phyloP scores from a whole-genome alignment of 2,329 filamentous ascomycete species.

The Nothomitra cinnamomea region DNA sequence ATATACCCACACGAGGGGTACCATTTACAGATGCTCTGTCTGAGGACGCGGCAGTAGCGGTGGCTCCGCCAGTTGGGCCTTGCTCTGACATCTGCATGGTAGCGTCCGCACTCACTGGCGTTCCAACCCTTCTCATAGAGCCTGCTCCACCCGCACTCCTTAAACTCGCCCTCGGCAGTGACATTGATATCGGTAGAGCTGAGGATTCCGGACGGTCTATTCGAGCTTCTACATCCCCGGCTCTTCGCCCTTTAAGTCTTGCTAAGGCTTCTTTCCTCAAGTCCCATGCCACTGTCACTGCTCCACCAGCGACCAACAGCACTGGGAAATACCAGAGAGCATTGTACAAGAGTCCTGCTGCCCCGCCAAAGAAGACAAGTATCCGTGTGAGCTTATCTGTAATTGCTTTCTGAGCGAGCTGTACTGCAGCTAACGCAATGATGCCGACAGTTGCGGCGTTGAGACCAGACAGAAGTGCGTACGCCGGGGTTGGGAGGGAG shows the following conservation, averaged over 20 bases:
- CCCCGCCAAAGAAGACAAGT: slow-evolving; percentile 44
- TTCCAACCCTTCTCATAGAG: background rate
- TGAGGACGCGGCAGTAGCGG: background rate
- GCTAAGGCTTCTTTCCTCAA: slow-evolving; percentile 22
- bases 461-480: slow-evolving; percentile 52
- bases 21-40: background rate
- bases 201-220: slow-evolving; percentile 8
- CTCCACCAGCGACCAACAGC: slow-evolving; percentile 38
- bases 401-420: slow-evolving; percentile 50
- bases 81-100: too few relatives aligned
- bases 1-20: too few relatives aligned
- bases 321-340: slow-evolving; percentile 60
- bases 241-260: slow-evolving; percentile 19
- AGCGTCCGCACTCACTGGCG: too few relatives aligned
- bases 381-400: slow-evolving; percentile 45
- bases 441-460: slow-evolving; percentile 59
- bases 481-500: slow-evolving; percentile 42
- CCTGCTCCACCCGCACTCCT: background rate
- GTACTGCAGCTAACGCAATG: slow-evolving; percentile 50
- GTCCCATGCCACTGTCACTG: slow-evolving; percentile 37
- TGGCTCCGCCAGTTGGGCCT: too few relatives aligned
- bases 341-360: slow-evolving; percentile 52
- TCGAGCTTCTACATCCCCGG: slow-evolving; percentile 6
- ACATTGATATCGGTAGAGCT: slow-evolving; percentile 3
- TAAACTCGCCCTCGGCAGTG: background rate